A percentile compares a stretch with the other conserved stretches of the same genome.
Conservation (phyloP, 2,329 filamentous ascomycete genomes). For the Trichoderma arundinaceum region DNA sequence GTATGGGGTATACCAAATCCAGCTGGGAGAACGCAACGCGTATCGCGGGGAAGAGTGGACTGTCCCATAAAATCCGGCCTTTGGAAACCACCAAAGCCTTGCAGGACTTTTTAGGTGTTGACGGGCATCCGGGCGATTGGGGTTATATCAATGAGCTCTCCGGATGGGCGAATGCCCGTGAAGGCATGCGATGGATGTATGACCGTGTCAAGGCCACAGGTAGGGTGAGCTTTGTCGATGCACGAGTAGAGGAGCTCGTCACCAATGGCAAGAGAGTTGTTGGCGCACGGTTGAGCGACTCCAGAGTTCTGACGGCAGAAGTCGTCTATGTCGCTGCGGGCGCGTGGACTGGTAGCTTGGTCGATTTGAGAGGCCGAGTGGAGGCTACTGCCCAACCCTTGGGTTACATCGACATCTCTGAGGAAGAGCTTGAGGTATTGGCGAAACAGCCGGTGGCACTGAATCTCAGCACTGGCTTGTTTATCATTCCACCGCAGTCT, state of each 20-base stretch:
- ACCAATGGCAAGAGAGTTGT: conserved; percentile 51
- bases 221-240: conserved; percentile 62
- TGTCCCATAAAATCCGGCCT: conserved; percentile 49
- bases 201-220: conserved; percentile 58
- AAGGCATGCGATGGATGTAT: conserved; percentile 69
- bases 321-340: conserved; percentile 82
- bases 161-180: conserved; percentile 82
- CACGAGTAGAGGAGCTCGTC: conserved; percentile 52
- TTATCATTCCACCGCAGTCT: conserved; percentile 72
- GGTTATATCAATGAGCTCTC: conserved; percentile 76
- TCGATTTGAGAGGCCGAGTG: conserved; percentile 78
- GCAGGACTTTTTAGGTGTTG: conserved; percentile 51
- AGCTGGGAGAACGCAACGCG: conserved; percentile 66
- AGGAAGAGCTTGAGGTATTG: conserved; percentile 70
- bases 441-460: conserved; percentile 72
- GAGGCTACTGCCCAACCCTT: conserved; percentile 83
- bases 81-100: conserved; percentile 55
- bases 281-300: conserved; percentile 56
- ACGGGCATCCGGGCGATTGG: conserved; percentile 62
- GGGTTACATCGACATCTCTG: conserved; percentile 75
- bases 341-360: conserved; percentile 80
- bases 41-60: conserved; percentile 50
- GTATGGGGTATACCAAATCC: conserved; percentile 63
- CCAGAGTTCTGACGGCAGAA: conserved; percentile 60
- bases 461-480: conserved; percentile 73